Evolutionary conservation across 2,329 filamentous ascomycete species (phyloP), one percentile per base, ranked within the genome.

Genomic region (Cyphellophora attinorum): DNA sequence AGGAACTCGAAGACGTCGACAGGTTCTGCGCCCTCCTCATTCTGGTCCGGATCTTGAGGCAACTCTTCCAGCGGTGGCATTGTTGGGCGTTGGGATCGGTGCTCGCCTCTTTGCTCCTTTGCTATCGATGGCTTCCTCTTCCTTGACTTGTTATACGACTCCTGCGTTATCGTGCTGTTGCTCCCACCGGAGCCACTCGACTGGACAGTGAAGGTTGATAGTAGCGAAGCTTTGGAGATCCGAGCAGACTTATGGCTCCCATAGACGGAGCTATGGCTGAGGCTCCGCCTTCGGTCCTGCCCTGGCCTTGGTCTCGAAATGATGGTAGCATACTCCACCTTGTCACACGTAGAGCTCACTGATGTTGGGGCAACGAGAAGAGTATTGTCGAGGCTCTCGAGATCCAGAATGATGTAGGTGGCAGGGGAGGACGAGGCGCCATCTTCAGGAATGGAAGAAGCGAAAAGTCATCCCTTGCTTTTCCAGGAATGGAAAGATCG

Each of bases 111-210:
- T 12, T 31, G 27, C 18, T 23, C 31, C 27, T 40, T 43, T 5
- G n/a, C 13, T 15, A 33, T 39, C 18, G 42, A 41, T 12, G 37
- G 30, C 33, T 33, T 35, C 15, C 25, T 38, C 28, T 34, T 41
- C 17, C 29, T 28, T 11, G 41, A 40, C 25, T 38, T 47, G 14
- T 38, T 40, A 31, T 46, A 45, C 13, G 47, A 47, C 19, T 49
- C 46, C 30, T 42, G 47, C 21, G 47, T 49, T 23, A 46, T 35
- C 13, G 46, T 49, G 17, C 34, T 38, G 11, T 40, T 35, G 29
- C 45, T 47, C 11, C 45, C 47, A 23, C 44, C 44, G 8, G 47
- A 50, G 14, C 46, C 46, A 37, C 43, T 42, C 18, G 46, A 46
- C 6, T 19, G 32, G 21, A 27, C 38, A 6, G 47, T 47, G 27